phyloP scores from a whole-genome alignment of 495 filamentous ascomycete species.

The Mytilinidion resinicola region DNA sequence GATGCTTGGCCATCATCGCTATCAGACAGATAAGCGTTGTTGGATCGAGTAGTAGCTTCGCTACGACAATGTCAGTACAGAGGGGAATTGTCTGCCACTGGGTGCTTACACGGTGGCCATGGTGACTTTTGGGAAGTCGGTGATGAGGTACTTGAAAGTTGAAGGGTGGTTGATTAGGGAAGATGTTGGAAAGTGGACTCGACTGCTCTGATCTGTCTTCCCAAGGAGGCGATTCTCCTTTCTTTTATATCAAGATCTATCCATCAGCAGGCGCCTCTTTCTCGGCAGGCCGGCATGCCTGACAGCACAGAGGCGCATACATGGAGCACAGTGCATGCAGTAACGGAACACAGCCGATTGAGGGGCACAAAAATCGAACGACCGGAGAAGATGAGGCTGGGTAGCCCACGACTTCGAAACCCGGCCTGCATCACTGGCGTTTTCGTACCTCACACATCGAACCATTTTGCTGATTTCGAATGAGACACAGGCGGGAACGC shows the following conservation, averaged over 20 bases:
- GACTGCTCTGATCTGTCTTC: background rate
- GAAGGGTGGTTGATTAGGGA: background rate
- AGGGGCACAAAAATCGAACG: background rate
- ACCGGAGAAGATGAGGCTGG: background rate
- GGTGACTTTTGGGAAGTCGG: background rate
- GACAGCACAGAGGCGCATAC: no score
- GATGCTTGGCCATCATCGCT: slow-evolving; percentile 27
- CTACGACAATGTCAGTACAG: background rate
- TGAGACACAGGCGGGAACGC: no score
- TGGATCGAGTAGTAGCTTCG: slow-evolving; percentile 8
- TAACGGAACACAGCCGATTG: no score
- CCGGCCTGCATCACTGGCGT: background rate
- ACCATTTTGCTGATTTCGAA: no score
- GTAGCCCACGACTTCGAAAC: slow-evolving; percentile 2
- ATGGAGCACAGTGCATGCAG: no score
- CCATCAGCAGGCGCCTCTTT: no score
- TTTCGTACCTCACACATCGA: background rate
- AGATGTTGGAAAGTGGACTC: background rate
- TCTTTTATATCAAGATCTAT: no score
- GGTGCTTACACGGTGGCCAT: slow-evolving; percentile 18
- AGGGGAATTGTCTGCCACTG: no score
- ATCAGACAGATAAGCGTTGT: slow-evolving; percentile 18
- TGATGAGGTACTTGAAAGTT: background rate
- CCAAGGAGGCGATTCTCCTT: no score
- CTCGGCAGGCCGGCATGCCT: no score